These are phyloP conservation scores for Pseudogymnoascus sp. DNA, from an alignment of 2,329 filamentous ascomycete genomes.

Conservation along the genomic window DNA sequence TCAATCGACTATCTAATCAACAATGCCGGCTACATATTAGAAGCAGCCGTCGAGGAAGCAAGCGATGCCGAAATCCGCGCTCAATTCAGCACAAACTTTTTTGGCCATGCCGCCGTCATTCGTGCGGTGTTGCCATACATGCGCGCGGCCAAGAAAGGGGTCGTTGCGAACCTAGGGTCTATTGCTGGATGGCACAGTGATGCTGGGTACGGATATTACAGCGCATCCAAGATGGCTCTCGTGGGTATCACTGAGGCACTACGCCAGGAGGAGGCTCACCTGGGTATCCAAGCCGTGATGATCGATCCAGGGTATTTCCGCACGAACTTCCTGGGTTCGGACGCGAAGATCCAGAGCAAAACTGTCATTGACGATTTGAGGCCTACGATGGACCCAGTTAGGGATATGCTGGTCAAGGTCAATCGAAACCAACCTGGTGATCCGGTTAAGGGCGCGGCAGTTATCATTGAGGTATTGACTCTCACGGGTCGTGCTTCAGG, in stretches of 20 bases:
- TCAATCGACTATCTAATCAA: conserved; percentile 42
- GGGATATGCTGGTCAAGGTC: conserved; percentile 23
- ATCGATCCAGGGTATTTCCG: conserved; percentile 47
- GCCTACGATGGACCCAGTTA: background rate
- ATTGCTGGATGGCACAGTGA: conserved; percentile 37
- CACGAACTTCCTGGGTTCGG: conserved; percentile 39
- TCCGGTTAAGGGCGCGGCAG: conserved; percentile 32
- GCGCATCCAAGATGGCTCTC: conserved; percentile 41
- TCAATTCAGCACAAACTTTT: conserved; percentile 48
- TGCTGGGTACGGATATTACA: conserved; percentile 39
- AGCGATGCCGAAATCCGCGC: conserved; percentile 36
- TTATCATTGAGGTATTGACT: conserved; percentile 35
- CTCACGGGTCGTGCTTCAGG: conserved; percentile 29
- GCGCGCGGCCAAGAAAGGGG: conserved; percentile 36
- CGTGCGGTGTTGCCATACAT: conserved; percentile 43
- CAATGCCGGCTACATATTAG: conserved; percentile 40
- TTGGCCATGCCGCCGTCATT: conserved; percentile 44
- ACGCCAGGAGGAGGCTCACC: conserved; percentile 37
- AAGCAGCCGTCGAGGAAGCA: conserved; percentile 41
- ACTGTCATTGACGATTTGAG: conserved; percentile 14
- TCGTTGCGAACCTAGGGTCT: conserved; percentile 43
- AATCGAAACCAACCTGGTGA: conserved; percentile 36
- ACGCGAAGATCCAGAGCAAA: background rate
- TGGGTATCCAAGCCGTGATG: conserved; percentile 39
- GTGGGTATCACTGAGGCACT: conserved; percentile 40